Conservation (phyloP, 768 basidiomycete genomes). For the Pulveroboletus sp. region DNA sequence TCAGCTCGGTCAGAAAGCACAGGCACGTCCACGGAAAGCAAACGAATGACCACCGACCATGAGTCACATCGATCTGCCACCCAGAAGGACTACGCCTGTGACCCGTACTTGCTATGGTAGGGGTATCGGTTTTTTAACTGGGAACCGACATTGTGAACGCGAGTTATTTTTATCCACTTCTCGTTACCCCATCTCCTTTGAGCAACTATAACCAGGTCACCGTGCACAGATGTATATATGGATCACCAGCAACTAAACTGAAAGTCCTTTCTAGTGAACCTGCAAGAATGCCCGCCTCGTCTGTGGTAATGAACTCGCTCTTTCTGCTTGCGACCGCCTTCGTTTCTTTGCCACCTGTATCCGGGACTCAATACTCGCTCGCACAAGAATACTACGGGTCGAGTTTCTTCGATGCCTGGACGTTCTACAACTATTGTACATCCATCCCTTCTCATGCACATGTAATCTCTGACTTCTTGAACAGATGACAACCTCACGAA, state of each 20-base stretch:
- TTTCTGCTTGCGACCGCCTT: conserved; percentile 7
- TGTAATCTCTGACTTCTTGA: not conserved
- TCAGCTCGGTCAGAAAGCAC: not conserved
- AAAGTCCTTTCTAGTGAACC: not conserved
- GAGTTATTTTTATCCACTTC: not conserved
- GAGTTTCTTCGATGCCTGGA: conserved; percentile 68
- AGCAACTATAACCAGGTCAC: not conserved
- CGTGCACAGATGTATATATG: conserved; percentile 9
- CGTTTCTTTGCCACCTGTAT: conserved; percentile 6
- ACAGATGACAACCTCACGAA: conserved; percentile 70
- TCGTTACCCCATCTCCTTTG: not conserved
- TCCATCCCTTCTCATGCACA: conserved; percentile 1
- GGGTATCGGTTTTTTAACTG: not conserved
- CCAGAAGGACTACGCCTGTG: not conserved
- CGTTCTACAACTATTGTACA: conserved; percentile 59
- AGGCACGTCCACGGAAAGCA: not conserved
- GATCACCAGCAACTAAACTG: not conserved
- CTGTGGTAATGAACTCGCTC: conserved; percentile 2
- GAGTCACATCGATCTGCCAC: too few relatives aligned
- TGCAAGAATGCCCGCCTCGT: conserved; percentile 9
- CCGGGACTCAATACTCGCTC: conserved; percentile 45
- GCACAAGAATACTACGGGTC: conserved; percentile 56
- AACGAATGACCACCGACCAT: not conserved
- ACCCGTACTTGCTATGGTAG: not conserved
- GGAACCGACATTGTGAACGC: not conserved